phyloP scores from a whole-genome alignment of 148 eudicot genomes.

The Cornus florida region DNA sequence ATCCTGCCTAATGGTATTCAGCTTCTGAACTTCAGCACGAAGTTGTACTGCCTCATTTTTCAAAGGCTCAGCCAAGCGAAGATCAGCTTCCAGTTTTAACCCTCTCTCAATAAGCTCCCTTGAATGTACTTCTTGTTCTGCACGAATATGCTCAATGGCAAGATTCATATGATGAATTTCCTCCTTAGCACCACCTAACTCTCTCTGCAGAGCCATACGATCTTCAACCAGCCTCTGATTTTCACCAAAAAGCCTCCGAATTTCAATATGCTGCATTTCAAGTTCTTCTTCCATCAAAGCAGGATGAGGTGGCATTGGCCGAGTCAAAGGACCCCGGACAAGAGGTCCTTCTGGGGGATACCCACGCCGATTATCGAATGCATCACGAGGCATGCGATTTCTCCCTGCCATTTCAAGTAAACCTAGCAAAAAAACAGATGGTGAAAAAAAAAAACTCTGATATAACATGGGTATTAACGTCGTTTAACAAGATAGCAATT shows the following conservation, averaged over 20 bases:
- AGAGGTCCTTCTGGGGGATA: conserved; percentile 53
- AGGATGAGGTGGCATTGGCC: conserved; percentile 78
- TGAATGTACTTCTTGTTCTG: conserved; percentile 69
- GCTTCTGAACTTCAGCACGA: conserved; percentile 71
- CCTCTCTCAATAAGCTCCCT: conserved; percentile 87
- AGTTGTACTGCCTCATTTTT: conserved; percentile 67
- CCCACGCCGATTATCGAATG: conserved; percentile 68
- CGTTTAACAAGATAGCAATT: conserved; percentile 1
- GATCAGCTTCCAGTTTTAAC: conserved; percentile 82
- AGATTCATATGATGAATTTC: conserved; percentile 76
- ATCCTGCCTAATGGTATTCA: conserved; percentile 66
- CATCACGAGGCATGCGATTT: conserved; percentile 72
- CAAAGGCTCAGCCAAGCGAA: conserved; percentile 72
- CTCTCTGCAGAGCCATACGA: conserved; percentile 69
- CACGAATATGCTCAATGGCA: conserved; percentile 64
- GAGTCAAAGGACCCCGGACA: conserved; percentile 53
- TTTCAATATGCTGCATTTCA: conserved; percentile 73
- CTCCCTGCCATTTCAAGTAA: conserved; percentile 67
- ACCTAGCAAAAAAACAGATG: conserved; percentile 15
- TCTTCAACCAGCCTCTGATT: conserved; percentile 87
- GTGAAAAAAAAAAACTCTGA: background rate
- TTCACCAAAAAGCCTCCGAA: conserved; percentile 78
- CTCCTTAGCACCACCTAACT: conserved; percentile 72
- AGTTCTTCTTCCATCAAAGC: conserved; percentile 93
- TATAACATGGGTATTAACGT: background rate